phyloP scores from a whole-genome alignment of 305 asterid genomes.

The Euphrasia arctica region DNA sequence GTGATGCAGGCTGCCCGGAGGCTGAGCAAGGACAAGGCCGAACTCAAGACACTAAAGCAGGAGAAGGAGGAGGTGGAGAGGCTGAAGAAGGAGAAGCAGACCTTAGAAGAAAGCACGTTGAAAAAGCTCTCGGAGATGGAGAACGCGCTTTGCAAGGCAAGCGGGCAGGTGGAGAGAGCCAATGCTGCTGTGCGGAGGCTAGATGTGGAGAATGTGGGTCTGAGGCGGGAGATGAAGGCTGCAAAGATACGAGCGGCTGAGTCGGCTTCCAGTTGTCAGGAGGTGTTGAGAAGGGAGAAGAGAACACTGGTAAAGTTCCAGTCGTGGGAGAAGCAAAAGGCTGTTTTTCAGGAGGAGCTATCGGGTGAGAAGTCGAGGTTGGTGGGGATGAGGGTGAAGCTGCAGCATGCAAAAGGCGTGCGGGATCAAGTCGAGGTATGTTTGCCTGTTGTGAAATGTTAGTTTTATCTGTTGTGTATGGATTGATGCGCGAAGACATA shows the following conservation, averaged over 20 bases:
- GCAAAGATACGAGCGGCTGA: slow-evolving; percentile 66
- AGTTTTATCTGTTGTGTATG: neutral
- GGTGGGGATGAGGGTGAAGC: slow-evolving; percentile 44
- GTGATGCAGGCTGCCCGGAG: slow-evolving; percentile 94
- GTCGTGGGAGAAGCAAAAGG: slow-evolving; percentile 91
- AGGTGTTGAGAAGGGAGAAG: slow-evolving; percentile 78
- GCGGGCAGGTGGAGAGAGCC: slow-evolving; percentile 80
- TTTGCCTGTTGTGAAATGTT: slow-evolving; percentile 18
- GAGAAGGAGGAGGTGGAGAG: slow-evolving; percentile 89
- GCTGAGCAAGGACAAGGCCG: slow-evolving; percentile 80
- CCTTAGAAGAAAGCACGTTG: slow-evolving; percentile 70
- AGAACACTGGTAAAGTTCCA: slow-evolving; percentile 57
- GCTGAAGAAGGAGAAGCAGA: slow-evolving; percentile 80
- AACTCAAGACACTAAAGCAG: slow-evolving; percentile 75
- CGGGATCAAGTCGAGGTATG: slow-evolving; percentile 74
- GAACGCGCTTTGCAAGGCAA: slow-evolving; percentile 72
- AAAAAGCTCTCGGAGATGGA: slow-evolving; percentile 88
- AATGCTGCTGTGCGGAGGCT: slow-evolving; percentile 68
- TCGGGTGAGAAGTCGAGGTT: slow-evolving; percentile 50
- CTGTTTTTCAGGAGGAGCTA: slow-evolving; percentile 67
- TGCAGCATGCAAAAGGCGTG: slow-evolving; percentile 56
- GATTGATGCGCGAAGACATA: neutral
- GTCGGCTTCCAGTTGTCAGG: slow-evolving; percentile 73
- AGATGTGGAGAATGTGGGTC: slow-evolving; percentile 57
- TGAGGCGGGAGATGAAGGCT: slow-evolving; percentile 79